Evolutionary conservation across 2,329 filamentous ascomycete species (phyloP), one percentile per base, ranked within the genome.

Genomic region (Xylariaceae sp.): DNA sequence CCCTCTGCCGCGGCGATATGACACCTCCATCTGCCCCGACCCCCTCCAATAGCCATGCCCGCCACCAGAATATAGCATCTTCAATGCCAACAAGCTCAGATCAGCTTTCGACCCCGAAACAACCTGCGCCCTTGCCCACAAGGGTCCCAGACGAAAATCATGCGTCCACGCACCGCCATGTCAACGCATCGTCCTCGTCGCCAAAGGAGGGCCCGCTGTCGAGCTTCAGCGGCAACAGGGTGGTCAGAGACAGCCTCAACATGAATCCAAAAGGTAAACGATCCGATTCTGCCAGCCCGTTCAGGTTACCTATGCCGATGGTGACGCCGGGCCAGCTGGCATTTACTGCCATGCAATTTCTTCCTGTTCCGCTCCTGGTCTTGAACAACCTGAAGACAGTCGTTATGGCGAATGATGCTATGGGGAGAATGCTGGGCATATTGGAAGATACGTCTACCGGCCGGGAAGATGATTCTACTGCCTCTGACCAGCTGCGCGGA

Each of bases 331-430:
- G 67, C 1, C 74, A 79, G 52, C 63, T 82, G 30, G 81, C 83
- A 17, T 79, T 87, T 44, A 76, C 81, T 1, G 80, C 84, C 4
- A 67, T 90, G 63, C 83, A 87, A 55, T 88, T 86, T 56, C 69
- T 90, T 4, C 87, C 86, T 0, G 78, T 87, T 35, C 86, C 86
- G 0, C 61, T 87, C 4, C 61, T 89, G 28, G 79, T 90, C 1
- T 65, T 90, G 28, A 83, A 82, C 38, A 78, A 73, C 28, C 55
- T 77, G 22, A 89, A 89, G 62, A 85, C 81, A 0, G 75, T 89
- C 3, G 73, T 86, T 1, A 63, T 89, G 31, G 85, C 84, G 24
- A 90, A 90, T 53, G 83, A 89, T 51, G 81, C 86, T 16, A 83
- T 89, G 77, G 83, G 80, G 1, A 73, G 79, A 41, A 64, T 90